Evolutionary conservation across 768 basidiomycete genomes (phyloP).

Genomic region (Guyanaporus albipodus): DNA sequence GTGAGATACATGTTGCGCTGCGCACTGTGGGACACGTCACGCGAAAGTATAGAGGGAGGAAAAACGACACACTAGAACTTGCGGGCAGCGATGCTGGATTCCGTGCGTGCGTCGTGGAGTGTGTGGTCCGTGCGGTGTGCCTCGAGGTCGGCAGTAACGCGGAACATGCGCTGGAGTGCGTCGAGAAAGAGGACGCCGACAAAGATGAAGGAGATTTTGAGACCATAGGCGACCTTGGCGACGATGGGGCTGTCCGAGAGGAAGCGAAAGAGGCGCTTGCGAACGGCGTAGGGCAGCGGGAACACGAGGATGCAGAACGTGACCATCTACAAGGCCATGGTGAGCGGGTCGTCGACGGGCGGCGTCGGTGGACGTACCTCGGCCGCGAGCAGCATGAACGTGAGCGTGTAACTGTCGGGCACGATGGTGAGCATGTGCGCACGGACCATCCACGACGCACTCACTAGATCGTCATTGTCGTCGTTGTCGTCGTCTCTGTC

Average conservation of each 20-base stretch:
- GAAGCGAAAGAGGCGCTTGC: conserved; percentile 68
- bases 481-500: conserved; percentile 41
- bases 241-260: conserved; percentile 64
- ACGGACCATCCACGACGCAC: conserved; percentile 7
- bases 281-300: conserved; percentile 75
- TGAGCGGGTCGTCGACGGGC: background rate
- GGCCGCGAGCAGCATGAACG: conserved; percentile 74
- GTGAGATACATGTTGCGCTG: conserved; percentile 93
- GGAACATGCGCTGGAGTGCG: conserved; percentile 90
- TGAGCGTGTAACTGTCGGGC: conserved; percentile 66
- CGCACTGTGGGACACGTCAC: conserved; percentile 42
- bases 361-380: conserved; percentile 43
- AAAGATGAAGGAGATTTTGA: conserved; percentile 95
- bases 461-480: conserved; percentile 56
- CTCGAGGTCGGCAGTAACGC: conserved; percentile 69
- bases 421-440: background rate
- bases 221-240: conserved; percentile 83
- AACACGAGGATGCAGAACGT: conserved; percentile 83
- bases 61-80: conserved; percentile 77
- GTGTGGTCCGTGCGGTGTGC: conserved; percentile 54
- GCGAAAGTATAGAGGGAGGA: background rate
- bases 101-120: conserved; percentile 61
- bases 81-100: conserved; percentile 86
- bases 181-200: conserved; percentile 86
- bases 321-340: conserved; percentile 50